Evolutionary conservation across 78 protist species (phyloP).

Genomic region (Blattamonas nauphoetae): DNA sequence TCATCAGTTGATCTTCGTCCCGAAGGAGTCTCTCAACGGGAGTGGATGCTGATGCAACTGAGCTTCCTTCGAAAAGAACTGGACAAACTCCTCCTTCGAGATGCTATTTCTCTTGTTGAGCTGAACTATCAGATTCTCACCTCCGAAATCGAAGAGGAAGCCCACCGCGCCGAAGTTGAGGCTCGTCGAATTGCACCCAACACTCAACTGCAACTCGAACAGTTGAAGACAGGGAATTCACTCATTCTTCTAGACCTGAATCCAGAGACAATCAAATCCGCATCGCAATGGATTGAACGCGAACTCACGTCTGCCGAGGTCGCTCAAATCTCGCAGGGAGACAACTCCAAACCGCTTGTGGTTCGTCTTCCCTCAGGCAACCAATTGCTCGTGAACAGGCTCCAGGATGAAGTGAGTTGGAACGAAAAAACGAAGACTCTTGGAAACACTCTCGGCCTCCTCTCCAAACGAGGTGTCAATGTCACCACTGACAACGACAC

Average conservation of each 20-base stretch:
- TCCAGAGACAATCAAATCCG: neutral
- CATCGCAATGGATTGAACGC: neutral
- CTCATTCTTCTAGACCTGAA: neutral
- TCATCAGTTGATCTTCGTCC: neutral
- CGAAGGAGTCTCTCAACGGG: neutral
- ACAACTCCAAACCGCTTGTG: neutral
- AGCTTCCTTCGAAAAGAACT: neutral
- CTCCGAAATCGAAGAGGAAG: neutral
- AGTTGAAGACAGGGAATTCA: neutral
- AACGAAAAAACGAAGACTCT: neutral
- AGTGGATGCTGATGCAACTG: neutral
- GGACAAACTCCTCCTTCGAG: neutral
- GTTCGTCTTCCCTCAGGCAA: neutral
- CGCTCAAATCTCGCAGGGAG: neutral
- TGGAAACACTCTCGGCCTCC: neutral
- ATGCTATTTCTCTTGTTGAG: neutral
- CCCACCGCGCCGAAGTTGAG: neutral
- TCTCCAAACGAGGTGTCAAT: neutral
- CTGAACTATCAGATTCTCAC: neutral
- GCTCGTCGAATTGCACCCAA: neutral
- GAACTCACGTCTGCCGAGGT: neutral
- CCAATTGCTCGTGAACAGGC: neutral
- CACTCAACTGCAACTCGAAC: neutral
- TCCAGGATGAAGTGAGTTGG: neutral
- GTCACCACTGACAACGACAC: conserved; percentile 2